Base-by-base conservation (phyloP, 2,329 filamentous ascomycete species). In the Colletotrichum sp. region DNA sequence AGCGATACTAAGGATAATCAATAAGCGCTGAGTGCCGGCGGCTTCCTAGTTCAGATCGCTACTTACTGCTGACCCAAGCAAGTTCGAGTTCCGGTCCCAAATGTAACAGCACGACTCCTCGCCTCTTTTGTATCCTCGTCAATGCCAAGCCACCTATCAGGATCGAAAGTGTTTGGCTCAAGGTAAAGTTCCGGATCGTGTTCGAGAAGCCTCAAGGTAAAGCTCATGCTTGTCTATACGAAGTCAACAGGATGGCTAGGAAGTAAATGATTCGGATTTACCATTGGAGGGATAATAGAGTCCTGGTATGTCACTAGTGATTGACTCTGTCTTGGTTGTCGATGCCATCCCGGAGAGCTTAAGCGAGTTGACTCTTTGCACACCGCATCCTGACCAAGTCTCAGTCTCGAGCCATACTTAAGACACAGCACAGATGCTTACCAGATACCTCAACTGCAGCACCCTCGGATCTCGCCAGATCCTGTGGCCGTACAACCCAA, bases 21-120 rank as follows among this genome's bases (percentile, higher is more conserved):
- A 8, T 55, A 0, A 64, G n/a, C 7, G 18, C 6, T n/a, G 1
- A 15, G 15, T 8, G 21, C 0, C 2, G 21, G 34, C 15, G 8
- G 7, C 13, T 39, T 18, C 8, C 6, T 6, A 3, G n/a, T 18
- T 2, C n/a, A 18, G 21, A 44, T 24, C 8, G 10, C 18, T n/a
- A 76, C 76, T 28, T 39, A 77, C 76, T 73, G 72, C 36, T 78
- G 77, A 3, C 78, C 78, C 24, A 79, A 39, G n/a, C 78, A 79
- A n/a, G 75, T 79, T 32, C 78, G 44, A 5, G 77, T 77, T 4
- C 77, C 78, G 1, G 77, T 79, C 7, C 78, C 78, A 59, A 79
- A 79, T 5, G 60, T 71, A 2, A 71, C 75, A 2, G 71, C 63
- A 39, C 60, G 57, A 5, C 34, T 39, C 32, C 39, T 73, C 3